phyloP scores from a whole-genome alignment of 1,284 basidiomycete species.

The Ustilago trichophora region DNA sequence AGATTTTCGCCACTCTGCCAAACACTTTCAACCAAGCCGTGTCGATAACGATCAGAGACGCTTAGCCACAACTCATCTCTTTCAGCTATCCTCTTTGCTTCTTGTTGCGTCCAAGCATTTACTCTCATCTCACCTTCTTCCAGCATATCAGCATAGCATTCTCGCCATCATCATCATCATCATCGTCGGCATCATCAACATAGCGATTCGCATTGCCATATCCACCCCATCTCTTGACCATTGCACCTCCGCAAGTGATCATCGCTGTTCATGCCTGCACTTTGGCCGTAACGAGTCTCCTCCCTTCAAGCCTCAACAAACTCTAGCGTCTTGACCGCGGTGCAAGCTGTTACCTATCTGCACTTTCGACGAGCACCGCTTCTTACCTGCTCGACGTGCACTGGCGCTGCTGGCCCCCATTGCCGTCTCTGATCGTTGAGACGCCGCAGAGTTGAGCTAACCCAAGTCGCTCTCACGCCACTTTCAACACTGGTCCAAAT shows the following conservation, averaged over 20 bases:
- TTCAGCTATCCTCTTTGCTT: not conserved
- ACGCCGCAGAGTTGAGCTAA: too few relatives aligned
- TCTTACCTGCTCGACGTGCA: too few relatives aligned
- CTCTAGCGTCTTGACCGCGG: too few relatives aligned
- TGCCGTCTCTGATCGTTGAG: too few relatives aligned
- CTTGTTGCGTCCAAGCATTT: not conserved
- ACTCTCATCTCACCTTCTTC: not conserved
- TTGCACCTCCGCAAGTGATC: not conserved
- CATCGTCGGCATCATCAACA: not conserved
- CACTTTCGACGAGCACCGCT: too few relatives aligned
- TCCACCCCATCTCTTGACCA: not conserved
- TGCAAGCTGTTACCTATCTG: not conserved
- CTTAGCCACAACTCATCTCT: too few relatives aligned
- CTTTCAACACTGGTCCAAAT: too few relatives aligned
- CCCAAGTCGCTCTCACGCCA: too few relatives aligned
- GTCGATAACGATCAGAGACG: too few relatives aligned
- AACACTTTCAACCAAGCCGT: too few relatives aligned
- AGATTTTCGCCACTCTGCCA: not conserved
- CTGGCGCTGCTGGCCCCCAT: too few relatives aligned
- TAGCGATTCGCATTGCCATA: not conserved
- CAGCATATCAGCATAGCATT: not conserved
- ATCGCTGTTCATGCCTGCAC: not conserved
- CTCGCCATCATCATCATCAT: not conserved
- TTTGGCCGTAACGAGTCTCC: not conserved
- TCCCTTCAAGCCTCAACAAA: too few relatives aligned